Base-by-base conservation (phyloP, 2,329 filamentous ascomycete species). In the Xylariaceae sp. region DNA sequence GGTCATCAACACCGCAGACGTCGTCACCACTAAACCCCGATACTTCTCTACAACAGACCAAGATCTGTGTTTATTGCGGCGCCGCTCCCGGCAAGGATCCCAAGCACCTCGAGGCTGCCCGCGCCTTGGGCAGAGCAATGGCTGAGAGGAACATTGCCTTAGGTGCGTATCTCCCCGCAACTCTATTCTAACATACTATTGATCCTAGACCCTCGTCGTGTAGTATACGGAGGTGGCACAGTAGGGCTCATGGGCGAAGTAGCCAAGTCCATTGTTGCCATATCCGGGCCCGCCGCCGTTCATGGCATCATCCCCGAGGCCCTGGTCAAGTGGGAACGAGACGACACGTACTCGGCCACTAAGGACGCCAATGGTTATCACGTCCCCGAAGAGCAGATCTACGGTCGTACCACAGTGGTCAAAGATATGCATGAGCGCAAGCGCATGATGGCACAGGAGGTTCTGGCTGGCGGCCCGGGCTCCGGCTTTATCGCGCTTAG, bases 371-470 rank as follows among this genome's bases (percentile, higher is more conserved):
- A 69, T 41, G 76, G 77, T 54, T 75, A 83, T 42, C 70, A 77
- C 10, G 69, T 86, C 7, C 82, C 86, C 39, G 80, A 84, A 48
- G 76, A 82, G 62, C 60, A 69, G 4, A 67, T 82, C 4, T 98
- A 88, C 64, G 93, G 93, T 8, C 74, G 77, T 35, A 96, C 90
- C 11, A 96, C 90, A 0, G 82, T 96, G 7, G 93, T 97, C 22
- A 77, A 82, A 56, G 90, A 96, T 64, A 98, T 98, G 93, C 93
- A 98, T 70, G 91, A 88, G 34, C 82, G 93, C 53, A 98, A 98
- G 74, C 82, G 86, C 56, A 76, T 93, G 71, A 97, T 98, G 93
- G 92, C 91, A 6, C 75, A 82, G 58, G 86, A 92, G 65, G 90
- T 97, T 14, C 78, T 94, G 20, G 77, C 80, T 17, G 89, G 89